phyloP scores from a whole-genome alignment of 495 filamentous ascomycete species.

The Daldinia caldariorum region DNA sequence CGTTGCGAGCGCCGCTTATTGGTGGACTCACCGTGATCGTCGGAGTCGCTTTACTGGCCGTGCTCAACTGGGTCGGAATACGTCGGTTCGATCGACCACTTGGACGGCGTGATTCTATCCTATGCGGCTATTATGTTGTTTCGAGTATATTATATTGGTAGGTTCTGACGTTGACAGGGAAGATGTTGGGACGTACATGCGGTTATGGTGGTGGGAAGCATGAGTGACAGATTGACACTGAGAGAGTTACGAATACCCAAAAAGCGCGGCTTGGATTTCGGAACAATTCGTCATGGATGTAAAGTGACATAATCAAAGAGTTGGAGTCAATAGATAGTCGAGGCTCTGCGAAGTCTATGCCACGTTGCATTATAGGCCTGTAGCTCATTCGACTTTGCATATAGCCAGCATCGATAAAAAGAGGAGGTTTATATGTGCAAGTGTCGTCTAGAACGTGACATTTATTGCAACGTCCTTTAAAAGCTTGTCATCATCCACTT shows the following conservation, averaged over 20 bases:
- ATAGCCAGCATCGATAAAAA: not conserved
- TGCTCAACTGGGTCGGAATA: constrained; percentile 50
- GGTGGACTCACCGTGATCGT: constrained; percentile 54
- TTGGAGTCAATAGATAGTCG: constrained; percentile 7
- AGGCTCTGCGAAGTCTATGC: constrained; percentile 14
- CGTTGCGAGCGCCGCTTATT: constrained; percentile 54
- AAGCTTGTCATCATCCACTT: not conserved
- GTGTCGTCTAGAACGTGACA: constrained; percentile 6
- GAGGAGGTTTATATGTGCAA: not conserved
- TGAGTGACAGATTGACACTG: constrained; percentile 19
- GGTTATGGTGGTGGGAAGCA: constrained; percentile 2
- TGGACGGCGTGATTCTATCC: constrained; percentile 22
- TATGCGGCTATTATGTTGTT: not conserved
- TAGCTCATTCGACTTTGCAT: constrained; percentile 7
- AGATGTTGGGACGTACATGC: not conserved
- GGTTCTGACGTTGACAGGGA: not conserved
- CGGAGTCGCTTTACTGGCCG: constrained; percentile 60
- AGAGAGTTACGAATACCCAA: constrained; percentile 16
- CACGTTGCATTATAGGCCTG: constrained; percentile 10
- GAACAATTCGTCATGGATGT: constrained; percentile 10
- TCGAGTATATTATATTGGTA: not conserved
- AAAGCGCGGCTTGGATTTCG: constrained; percentile 8
- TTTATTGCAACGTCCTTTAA: constrained; percentile 9
- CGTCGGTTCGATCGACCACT: constrained; percentile 34
- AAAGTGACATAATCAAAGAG: constrained; percentile 17